Conservation (phyloP, 345 rosid genomes). For the Ceriops tagal region DNA sequence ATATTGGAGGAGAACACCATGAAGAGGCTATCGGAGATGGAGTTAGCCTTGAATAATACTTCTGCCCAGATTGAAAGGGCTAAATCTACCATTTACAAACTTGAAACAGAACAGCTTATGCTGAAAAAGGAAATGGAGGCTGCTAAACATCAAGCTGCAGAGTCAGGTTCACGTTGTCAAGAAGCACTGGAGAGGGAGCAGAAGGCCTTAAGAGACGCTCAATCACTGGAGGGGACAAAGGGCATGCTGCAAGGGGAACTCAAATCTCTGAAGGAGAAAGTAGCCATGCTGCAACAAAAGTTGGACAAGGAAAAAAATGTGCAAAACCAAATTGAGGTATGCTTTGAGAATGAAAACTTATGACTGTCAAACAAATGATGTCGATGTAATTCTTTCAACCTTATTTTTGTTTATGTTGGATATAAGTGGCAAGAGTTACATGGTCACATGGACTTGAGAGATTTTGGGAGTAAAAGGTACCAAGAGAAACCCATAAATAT, state of each 20-base stretch:
- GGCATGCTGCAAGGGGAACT: conserved; percentile 25
- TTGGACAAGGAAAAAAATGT: conserved; percentile 21
- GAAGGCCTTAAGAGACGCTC: conserved; percentile 25
- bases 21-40: conserved; percentile 39
- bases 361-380: not conserved
- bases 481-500: too few relatives aligned
- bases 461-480: too few relatives aligned
- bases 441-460: too few relatives aligned
- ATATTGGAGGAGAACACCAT: conserved; percentile 26
- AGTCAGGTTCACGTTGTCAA: conserved; percentile 18
- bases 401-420: too few relatives aligned
- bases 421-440: too few relatives aligned
- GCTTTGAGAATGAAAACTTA: not conserved
- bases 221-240: conserved; percentile 23
- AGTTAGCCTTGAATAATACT: conserved; percentile 24
- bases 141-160: conserved; percentile 19
- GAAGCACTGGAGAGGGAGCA: conserved; percentile 32
- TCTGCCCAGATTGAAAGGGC: conserved; percentile 26
- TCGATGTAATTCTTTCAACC: too few relatives aligned
- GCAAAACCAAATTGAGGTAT: conserved; percentile 27
- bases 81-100: conserved; percentile 14
- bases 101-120: conserved; percentile 19
- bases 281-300: conserved; percentile 15
- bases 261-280: conserved; percentile 15
- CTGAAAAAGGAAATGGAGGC: conserved; percentile 28